Evolutionary conservation across 495 filamentous ascomycete genomes (phyloP), one percentile per base, ranked within the genome.

Genomic region (Ascobolus immersus): DNA sequence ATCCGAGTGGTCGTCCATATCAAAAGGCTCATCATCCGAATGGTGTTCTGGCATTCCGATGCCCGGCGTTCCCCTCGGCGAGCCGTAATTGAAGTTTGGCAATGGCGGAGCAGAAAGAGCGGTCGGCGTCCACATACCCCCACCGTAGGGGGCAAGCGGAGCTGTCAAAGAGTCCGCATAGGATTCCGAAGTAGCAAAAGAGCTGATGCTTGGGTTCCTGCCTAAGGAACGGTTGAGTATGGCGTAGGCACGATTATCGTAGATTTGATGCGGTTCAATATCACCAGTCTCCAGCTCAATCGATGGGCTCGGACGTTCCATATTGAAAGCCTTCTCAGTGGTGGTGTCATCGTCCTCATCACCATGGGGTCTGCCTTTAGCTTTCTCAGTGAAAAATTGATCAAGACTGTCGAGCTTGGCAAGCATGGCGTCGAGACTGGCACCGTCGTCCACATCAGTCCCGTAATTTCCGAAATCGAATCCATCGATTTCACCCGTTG

Each of bases 351-450:
- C 28, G n/a, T n/a, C n/a, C 67, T 19, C 65, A 63, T n/a, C 72
- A 65, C 11, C 67, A 65, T 1, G 58, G 56, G 4, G 61, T 56
- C 46, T 54, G 65, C 49, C 47, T 67, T n/a, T n/a, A n/a, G n/a
- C n/a, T n/a, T n/a, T n/a, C n/a, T n/a, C n/a, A 36, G 90, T 80
- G 44, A 92, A 92, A 57, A 94, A 94, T 45, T 92, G 82, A 44
- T 96, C 86, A 8, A 96, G 50, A 42, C 77, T 86, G 43, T 92
- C 79, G 0, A 99, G 61, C 47, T 90, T 89, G 45, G 79, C 68
- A 17, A 86, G 73, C 13, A 93, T 66, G 40, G 91, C 81, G 25
- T 74, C 73, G 22, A 50, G 48, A 28, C n/a, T n/a, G n/a, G n/a
- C n/a, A n/a, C n/a, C n/a, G n/a, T n/a, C n/a, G n/a, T n/a, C n/a